Evolutionary conservation across 2,329 filamentous ascomycete species (phyloP).

Genomic region (Lachnellula subtilissima): DNA sequence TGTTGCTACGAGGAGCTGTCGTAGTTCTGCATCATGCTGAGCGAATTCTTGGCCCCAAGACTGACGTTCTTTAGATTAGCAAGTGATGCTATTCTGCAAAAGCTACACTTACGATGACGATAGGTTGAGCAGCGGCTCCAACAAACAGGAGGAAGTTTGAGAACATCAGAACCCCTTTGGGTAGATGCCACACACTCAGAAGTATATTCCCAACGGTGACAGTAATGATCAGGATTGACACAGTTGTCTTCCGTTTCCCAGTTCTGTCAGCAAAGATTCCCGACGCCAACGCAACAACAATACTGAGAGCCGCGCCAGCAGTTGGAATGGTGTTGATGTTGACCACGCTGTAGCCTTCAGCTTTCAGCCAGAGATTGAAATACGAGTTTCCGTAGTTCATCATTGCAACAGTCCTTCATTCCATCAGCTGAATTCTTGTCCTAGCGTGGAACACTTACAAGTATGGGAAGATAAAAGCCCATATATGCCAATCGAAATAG

Average conservation of each 20-base stretch:
- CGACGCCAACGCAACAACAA: background rate
- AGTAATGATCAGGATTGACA: background rate
- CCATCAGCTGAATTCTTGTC: background rate
- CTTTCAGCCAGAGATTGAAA: conserved; percentile 9
- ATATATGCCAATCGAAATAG: conserved; percentile 32
- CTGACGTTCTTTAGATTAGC: background rate
- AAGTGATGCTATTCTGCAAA: no score
- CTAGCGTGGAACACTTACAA: conserved; percentile 21
- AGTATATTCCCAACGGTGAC: conserved; percentile 3
- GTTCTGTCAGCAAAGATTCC: conserved; percentile 4
- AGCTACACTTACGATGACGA: conserved; percentile 5
- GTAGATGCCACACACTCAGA: conserved; percentile 3
- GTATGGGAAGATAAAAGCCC: conserved; percentile 8
- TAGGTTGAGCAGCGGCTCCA: background rate
- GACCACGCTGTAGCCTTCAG: conserved; percentile 2
- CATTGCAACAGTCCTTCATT: background rate
- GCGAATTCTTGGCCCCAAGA: conserved; percentile 4
- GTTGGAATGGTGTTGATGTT: conserved; percentile 3
- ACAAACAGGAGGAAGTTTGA: conserved; percentile 1
- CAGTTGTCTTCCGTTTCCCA: background rate
- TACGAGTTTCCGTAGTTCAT: background rate
- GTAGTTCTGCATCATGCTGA: background rate
- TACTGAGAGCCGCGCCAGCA: background rate
- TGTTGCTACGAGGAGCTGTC: conserved; percentile 8
- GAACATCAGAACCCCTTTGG: conserved; percentile 3